phyloP scores from a whole-genome alignment of 306 rosid genomes.

The Castanea crenata region DNA sequence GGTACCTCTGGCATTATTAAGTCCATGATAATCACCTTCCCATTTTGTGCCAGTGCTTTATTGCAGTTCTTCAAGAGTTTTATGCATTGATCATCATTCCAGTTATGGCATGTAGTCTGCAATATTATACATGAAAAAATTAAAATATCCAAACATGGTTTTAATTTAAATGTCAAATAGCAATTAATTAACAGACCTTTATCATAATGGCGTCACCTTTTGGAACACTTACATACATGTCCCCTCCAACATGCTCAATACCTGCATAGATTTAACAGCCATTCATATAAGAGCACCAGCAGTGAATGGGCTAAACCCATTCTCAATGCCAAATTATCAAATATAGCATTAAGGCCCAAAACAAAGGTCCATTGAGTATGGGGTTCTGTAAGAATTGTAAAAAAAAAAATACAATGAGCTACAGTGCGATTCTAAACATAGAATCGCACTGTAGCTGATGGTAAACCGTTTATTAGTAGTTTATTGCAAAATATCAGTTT shows the following conservation, averaged over 20 bases:
- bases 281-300: too few relatives aligned
- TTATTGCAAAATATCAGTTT: too few relatives aligned
- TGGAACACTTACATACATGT: constrained; percentile 28
- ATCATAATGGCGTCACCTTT: constrained; percentile 33
- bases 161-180: not conserved
- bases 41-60: constrained; percentile 28
- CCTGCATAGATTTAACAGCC: constrained; percentile 1
- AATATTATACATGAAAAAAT: not conserved
- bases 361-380: too few relatives aligned
- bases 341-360: too few relatives aligned
- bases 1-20: constrained; percentile 31
- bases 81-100: constrained; percentile 34
- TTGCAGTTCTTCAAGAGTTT: constrained; percentile 17
- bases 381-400: too few relatives aligned
- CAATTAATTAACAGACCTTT: constrained; percentile 12
- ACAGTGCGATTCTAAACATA: too few relatives aligned
- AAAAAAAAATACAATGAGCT: too few relatives aligned
- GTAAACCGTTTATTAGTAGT: too few relatives aligned
- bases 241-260: constrained; percentile 31
- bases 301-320: too few relatives aligned
- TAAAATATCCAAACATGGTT: not conserved
- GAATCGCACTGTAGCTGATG: too few relatives aligned
- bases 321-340: too few relatives aligned
- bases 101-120: constrained; percentile 25
- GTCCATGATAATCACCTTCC: constrained; percentile 37